Base-by-base conservation (phyloP, 495 filamentous ascomycete genomes). In the Aspergillus bertholletiae region DNA sequence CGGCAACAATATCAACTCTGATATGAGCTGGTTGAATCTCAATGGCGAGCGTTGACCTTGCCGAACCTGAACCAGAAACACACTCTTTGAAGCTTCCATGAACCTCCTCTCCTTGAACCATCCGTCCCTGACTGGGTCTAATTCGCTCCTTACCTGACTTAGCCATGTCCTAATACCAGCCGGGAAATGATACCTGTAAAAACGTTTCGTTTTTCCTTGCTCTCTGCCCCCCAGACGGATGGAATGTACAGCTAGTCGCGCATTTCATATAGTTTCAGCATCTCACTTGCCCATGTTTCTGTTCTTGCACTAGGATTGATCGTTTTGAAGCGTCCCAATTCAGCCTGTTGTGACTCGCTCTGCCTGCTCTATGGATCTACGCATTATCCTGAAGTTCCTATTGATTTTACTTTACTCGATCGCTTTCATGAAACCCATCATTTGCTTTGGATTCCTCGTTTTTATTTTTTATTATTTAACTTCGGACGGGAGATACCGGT, bases 11-110 rank as follows among this genome's bases (percentile, higher is more conserved):
- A 50, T 69, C 58, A 74, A 77, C 52, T 71, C 75, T 23, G 88
- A 91, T 66, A 87, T 91, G 83, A 89, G 86, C 70, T 91, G 88
- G 88, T 69, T 91, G 35, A 90, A 90, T 64, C 68, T 91, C 7
- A 49, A 75, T 22, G 66, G 64, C 26, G 67, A 69, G 15, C 65
- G 63, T 52, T 76, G 54, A 68, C 15, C 7, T 20, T 32, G 32
- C 50, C 7, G 23, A 8, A 23, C 34, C 13, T 37, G 13, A n/a
- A 27, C 23, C 15, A 11, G 17, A n/a, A 21, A 18, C 28, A 54
- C 52, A n/a, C 20, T 41, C 52, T 20, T 47, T 40, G 22, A 40
- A 43, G 21, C 30, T n/a, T 37, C 34, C 12, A 37, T n/a, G 34
- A n/a, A 11, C 34, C 34, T 34, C 30, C 30, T 37, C 34, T 37